Evolutionary conservation across 805 yeast genomes (phyloP), one percentile per base, ranked within the genome.

Genomic region (Wickerhamiella qilinensis): DNA sequence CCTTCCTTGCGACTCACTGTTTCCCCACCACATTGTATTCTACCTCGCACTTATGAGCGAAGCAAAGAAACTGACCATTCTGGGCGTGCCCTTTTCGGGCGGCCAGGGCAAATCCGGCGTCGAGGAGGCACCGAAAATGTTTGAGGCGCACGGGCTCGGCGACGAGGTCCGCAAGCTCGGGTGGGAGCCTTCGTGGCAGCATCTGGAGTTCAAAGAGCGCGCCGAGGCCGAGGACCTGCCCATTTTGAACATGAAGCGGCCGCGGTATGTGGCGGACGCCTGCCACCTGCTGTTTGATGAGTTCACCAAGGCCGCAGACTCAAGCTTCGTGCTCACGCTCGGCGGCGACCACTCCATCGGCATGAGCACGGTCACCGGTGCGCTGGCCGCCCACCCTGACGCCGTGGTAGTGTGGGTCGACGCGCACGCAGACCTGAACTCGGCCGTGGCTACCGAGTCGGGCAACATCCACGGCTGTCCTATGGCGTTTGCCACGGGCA

Each of bases 261-360:
- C 95, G 16, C 63, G 68, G 24, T 68, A 77, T 55, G 98, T 88
- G 8, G 74, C 85, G 43, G 73, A 72, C 35, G 77, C 91, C 40
- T 71, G 81, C 46, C 56, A 74, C 52, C 58, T 59, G 43, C 72
- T 91, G 41, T 76, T 73, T 56, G 62, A 75, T 30, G 59, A 81
- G 2, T 83, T 79, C 36, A 58, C 60, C 38, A 51, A 58, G 6
- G 71, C 75, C 2, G 68, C 77, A 25, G 62, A 64, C 17, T 63
- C 61, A 17, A 61, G 65, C 14, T 65, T 91, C 42, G 91, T 94
- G 6, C 61, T 88, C 38, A 84, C 95, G 2, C 57, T 88, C 38
- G 98, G 98, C 37, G 98, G 98, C 38, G 98, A 88, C 60, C 98
- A 88, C 58, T 84, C 95, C 7, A 79, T 88, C 47, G 97, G 94